A percentile compares a stretch with the other conserved stretches of the same genome.
These are phyloP conservation scores for Apiospora saccharicola DNA, from an alignment of 2,329 filamentous ascomycete genomes.

Conservation along the genomic window DNA sequence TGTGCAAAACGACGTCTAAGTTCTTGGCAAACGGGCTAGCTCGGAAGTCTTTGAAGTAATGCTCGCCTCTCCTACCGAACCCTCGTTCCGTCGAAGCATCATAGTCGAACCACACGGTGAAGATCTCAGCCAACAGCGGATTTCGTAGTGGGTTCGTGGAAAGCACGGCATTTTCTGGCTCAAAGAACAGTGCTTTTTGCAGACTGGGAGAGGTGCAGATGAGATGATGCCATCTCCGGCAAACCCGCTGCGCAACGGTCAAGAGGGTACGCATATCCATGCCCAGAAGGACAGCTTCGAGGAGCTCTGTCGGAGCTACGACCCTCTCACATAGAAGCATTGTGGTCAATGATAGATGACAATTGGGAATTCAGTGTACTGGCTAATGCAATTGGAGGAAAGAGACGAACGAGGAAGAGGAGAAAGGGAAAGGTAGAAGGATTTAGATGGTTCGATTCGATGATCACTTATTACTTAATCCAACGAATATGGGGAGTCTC, in stretches of 20 bases:
- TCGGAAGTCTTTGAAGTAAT: background rate
- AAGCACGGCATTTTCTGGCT: background rate
- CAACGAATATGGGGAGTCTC: background rate
- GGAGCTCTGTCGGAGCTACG: background rate
- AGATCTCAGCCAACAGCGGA: background rate
- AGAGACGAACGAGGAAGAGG: background rate
- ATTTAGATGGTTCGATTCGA: background rate
- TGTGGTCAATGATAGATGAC: background rate
- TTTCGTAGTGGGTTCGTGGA: conserved; percentile 2
- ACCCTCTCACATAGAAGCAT: background rate
- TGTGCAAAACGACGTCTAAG: background rate
- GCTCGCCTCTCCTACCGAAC: background rate
- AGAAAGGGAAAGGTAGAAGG: background rate
- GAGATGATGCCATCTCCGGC: background rate
- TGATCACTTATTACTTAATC: background rate
- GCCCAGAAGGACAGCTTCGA: background rate
- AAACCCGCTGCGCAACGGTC: background rate
- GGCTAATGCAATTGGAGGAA: background rate
- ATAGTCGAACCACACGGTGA: background rate
- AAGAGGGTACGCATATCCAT: conserved; percentile 12
- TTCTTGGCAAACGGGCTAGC: conserved; percentile 4
- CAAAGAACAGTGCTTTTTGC: background rate
- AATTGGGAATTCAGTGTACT: background rate
- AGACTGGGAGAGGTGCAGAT: background rate
- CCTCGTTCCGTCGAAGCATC: background rate